A percentile compares a stretch with the other conserved stretches of the same genome.
These are phyloP conservation scores for Ustilago vetiveriae DNA, from an alignment of 1,284 basidiomycete genomes.

Conservation along the genomic window DNA sequence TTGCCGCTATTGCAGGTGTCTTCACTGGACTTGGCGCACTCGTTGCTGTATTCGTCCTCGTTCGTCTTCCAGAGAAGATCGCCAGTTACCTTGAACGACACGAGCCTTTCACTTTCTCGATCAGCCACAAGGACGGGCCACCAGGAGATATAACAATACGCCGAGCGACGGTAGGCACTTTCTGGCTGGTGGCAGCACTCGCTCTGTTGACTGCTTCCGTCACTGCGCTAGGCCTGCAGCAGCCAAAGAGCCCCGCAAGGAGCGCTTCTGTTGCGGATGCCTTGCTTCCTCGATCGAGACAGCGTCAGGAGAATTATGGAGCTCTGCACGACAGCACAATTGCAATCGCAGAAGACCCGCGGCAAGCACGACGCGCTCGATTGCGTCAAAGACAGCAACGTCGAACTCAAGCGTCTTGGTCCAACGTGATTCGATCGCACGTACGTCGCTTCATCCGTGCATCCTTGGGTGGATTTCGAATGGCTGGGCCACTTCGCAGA, in stretches of 20 bases:
- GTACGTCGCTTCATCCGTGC: conserved; percentile 10
- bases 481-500: conserved; percentile 12
- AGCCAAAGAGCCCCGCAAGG: background rate
- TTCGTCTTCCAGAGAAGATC: conserved; percentile 46
- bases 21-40: conserved; percentile 51
- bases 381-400: conserved; percentile 24
- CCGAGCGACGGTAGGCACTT: conserved; percentile 31
- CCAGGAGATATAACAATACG: conserved; percentile 24
- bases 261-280: conserved; percentile 4
- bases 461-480: conserved; percentile 31
- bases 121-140: background rate
- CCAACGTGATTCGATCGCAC: conserved; percentile 15
- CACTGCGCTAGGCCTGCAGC: conserved; percentile 24
- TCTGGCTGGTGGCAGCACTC: conserved; percentile 41
- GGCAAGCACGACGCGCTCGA: conserved; percentile 33
- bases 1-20: conserved; percentile 46
- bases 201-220: conserved; percentile 23
- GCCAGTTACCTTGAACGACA: conserved; percentile 29
- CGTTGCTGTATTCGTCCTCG: conserved; percentile 49
- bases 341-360: conserved; percentile 20
- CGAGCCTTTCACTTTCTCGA: background rate
- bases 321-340: conserved; percentile 37
- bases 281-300: background rate
- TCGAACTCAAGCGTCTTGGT: conserved; percentile 14
- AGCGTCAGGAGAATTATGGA: conserved; percentile 20